Conservation (phyloP, 2,329 filamentous ascomycete species). For the Stagonosporopsis chrysanthemi region DNA sequence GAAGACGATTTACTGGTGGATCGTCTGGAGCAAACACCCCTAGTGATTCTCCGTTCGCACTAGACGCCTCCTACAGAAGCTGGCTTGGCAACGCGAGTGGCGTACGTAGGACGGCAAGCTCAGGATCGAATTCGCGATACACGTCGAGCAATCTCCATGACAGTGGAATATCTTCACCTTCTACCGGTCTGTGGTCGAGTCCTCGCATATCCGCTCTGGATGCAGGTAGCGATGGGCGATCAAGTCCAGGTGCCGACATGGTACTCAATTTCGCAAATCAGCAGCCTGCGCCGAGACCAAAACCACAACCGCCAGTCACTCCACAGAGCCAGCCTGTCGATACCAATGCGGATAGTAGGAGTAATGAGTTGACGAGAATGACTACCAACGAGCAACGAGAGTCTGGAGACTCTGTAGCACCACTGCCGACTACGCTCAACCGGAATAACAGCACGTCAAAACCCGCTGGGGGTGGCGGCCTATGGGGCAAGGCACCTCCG, state of each 20-base stretch:
- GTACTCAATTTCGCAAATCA: constrained; percentile 43
- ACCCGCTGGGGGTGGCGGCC: constrained; percentile 20
- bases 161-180: constrained; percentile 32
- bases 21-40: constrained; percentile 36
- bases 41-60: constrained; percentile 39
- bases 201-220: constrained; percentile 30
- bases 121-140: constrained; percentile 36
- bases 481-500: constrained; percentile 37
- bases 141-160: constrained; percentile 28
- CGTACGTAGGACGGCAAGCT: constrained; percentile 50
- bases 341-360: constrained; percentile 15
- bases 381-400: constrained; percentile 41
- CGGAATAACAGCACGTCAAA: constrained; percentile 24
- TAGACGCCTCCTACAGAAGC: constrained; percentile 39
- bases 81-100: constrained; percentile 51
- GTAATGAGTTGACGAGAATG: constrained; percentile 18
- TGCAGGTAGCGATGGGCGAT: constrained; percentile 26
- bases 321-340: constrained; percentile 13
- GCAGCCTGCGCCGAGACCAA: constrained; percentile 28
- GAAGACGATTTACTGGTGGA: constrained; percentile 30
- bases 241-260: constrained; percentile 43
- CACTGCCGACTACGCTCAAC: constrained; percentile 32
- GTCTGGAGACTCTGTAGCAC: constrained; percentile 41
- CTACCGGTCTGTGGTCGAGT: constrained; percentile 52
- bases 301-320: constrained; percentile 16